Base-by-base conservation (phyloP, 1,284 basidiomycete genomes). In the Ustilago crameri region DNA sequence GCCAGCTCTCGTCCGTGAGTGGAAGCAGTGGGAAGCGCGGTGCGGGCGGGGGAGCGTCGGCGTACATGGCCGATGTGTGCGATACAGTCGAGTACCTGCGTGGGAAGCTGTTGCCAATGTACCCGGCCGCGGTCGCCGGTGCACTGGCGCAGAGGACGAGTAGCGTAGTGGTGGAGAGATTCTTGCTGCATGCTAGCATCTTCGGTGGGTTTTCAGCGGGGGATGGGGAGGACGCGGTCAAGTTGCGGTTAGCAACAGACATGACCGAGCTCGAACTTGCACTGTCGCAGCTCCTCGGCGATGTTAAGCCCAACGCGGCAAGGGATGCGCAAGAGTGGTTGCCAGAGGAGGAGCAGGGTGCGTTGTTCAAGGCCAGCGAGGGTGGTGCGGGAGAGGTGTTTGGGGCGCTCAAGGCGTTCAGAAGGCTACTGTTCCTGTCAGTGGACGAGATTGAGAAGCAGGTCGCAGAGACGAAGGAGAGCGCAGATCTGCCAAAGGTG, bases 201-300 rank as follows among this genome's bases (percentile, higher is more conserved):
- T 30, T 30, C 30, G 30, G 30, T 30, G 30, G 30, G 30, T 30
- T 30, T 12, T 30, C 12, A 5, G 30, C 30, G 7, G 30, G 30
- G 30, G 30, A 5, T 91, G 12, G 17, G 45, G 10, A 10, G 56
- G 41, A 23, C 2, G 41, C 9, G 1, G 92, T 93, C 2, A 95
- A 95, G 80, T 87, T 98, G 34, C 92, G 94, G 84, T 86, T 98
- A 62, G 93, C 93, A 53, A 91, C 90, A 51, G 95, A 98, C 82
- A 95, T 96, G 93, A 91, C 95, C 0, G 92, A 94, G 82, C 87
- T 98, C 51, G 95, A 98, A 84, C 95, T 97, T 83, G 89, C 91
- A 7, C 49, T 84, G 14, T 67, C 70, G 12, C 80, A 82, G 58
- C 69, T 83, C 20, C 51, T 82, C 1, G 59, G 66, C 2, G 53